Percentiles rank a stretch among this genome's conserved stretches.
Conservation (phyloP, 2,329 filamentous ascomycete species). For the Diaporthe velutina region DNA sequence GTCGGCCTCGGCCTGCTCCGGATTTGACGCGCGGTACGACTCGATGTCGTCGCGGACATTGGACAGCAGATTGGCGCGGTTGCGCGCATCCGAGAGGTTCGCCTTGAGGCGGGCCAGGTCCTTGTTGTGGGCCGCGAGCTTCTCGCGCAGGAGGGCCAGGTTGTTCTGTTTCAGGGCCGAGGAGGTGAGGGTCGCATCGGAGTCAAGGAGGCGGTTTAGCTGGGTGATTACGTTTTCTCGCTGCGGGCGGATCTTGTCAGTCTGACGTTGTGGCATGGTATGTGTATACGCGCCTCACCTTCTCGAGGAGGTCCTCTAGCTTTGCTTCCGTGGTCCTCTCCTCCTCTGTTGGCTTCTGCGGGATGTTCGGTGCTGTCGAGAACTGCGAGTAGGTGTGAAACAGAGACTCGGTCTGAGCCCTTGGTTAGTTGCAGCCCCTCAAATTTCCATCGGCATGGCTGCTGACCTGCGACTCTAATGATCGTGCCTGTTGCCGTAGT, state of each 20-base stretch:
- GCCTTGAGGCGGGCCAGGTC: constrained; percentile 83
- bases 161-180: constrained; percentile 99
- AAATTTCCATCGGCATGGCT: neutral
- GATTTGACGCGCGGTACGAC: constrained; percentile 86
- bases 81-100: constrained; percentile 81
- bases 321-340: constrained; percentile 84
- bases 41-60: constrained; percentile 94
- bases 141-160: constrained; percentile 89
- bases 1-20: constrained; percentile 87
- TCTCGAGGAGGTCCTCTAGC: constrained; percentile 86
- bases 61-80: constrained; percentile 89
- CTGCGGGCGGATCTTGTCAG: constrained; percentile 60
- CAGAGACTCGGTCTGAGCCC: constrained; percentile 80
- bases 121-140: constrained; percentile 86
- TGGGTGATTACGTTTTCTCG: constrained; percentile 85
- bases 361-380: constrained; percentile 82
- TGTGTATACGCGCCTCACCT: constrained; percentile 61
- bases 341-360: constrained; percentile 86
- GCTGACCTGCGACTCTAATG: constrained; percentile 88
- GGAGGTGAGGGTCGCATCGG: constrained; percentile 86
- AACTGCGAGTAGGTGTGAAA: constrained; percentile 94
- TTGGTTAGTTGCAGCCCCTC: constrained; percentile 29
- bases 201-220: constrained; percentile 90
- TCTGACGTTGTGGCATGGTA: neutral
- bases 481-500: constrained; percentile 90